Evolutionary conservation across 345 rosid genomes (phyloP), one percentile per base, ranked within the genome.

Genomic region (Populus ilicifolia): DNA sequence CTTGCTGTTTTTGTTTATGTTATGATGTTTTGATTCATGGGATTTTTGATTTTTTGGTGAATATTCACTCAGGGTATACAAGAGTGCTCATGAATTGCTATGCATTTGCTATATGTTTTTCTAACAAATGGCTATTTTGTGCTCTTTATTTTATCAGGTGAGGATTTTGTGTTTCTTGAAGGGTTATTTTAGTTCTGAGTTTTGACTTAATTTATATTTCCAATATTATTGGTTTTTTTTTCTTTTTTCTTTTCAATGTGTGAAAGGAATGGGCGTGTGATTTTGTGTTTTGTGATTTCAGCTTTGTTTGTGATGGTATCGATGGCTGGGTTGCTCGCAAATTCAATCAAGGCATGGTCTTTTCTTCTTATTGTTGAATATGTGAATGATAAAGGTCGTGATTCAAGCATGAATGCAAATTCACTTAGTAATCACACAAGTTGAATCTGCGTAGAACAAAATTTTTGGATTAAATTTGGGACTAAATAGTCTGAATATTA

Each of bases 251-350:
- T 46, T 10, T 48, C 20, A 72, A 35, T 64, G 18, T 78, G 30
- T 65, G 41, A 30, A 79, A 16, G 36, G 56, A 23, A 48, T 77
- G 3, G 33, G 59, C 61, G 30, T 80, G 41, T 75, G 66, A 76
- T 73, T 21, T 77, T 46, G n/a, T 25, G 13, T 54, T 33, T 36
- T 73, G 46, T 48, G 21, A 39, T 83, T 86, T 81, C 92, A 95
- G 98, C 87, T 93, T 95, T 79, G 93, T 92, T 25, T 95, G 97
- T 77, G 99, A 95, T 78, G 98, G 90, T 50, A 79, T 93, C 46
- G 99, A 96, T 82, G 98, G 97, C 62, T 93, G 98, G 96, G 91
- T 93, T 76, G 98, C 99, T 71, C 97, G 98, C 69, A 95, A 89
- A 85, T 93, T 93, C 83, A 90, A 95, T 80, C 99, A 95, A 90